These are phyloP conservation scores for Akanthomyces muscarius DNA, from an alignment of 2,329 filamentous ascomycete genomes.

Conservation along the genomic window DNA sequence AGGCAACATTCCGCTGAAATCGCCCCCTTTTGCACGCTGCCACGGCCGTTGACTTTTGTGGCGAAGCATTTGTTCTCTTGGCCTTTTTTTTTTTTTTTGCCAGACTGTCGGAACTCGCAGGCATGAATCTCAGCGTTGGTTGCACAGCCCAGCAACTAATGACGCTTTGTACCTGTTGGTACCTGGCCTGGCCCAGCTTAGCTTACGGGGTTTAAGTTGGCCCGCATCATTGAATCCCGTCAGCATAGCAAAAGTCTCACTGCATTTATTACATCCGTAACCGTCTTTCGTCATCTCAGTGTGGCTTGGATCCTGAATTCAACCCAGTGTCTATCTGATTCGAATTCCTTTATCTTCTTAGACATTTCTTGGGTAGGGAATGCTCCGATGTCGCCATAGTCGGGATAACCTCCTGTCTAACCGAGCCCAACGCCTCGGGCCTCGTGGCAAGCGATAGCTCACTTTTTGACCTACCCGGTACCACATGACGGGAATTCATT, in stretches of 20 bases:
- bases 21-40: not conserved
- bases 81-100: too few species aligned
- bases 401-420: not conserved
- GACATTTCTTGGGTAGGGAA: not conserved
- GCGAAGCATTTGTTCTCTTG: not conserved
- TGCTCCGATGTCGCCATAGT: not conserved
- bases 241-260: not conserved
- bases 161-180: not conserved
- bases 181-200: not conserved
- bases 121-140: not conserved
- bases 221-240: constrained; percentile 7
- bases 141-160: not conserved
- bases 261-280: not conserved
- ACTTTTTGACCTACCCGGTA: constrained; percentile 9
- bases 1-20: not conserved
- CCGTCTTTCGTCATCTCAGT: constrained; percentile 6
- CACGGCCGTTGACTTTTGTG: too few species aligned
- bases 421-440: constrained; percentile 10
- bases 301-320: constrained; percentile 3
- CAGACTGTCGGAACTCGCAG: not conserved
- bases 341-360: not conserved
- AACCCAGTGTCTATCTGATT: not conserved
- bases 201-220: constrained; percentile 3
- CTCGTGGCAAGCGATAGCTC: constrained; percentile 10
- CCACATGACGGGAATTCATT: constrained; percentile 4